These are phyloP conservation scores for Dothideomycetidae sp. DNA, from an alignment of 2,329 filamentous ascomycete species.

Conservation along the genomic window DNA sequence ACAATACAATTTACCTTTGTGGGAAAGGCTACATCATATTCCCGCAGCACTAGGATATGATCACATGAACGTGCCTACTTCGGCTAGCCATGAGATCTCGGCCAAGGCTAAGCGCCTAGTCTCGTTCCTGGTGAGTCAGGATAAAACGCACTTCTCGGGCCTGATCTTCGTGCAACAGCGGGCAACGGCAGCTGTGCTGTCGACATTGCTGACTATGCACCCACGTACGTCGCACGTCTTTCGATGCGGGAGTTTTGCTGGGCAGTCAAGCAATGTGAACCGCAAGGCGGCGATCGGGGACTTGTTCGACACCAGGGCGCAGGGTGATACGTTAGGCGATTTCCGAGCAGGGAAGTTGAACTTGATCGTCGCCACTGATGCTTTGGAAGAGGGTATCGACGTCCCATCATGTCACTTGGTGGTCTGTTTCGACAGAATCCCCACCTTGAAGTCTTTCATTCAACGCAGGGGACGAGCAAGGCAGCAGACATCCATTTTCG, in stretches of 20 bases:
- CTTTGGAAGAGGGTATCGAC: conserved; percentile 48
- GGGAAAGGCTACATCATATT: not conserved
- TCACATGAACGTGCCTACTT: not conserved
- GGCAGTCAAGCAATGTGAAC: conserved; percentile 30
- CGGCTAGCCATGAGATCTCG: not conserved
- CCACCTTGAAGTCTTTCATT: conserved; percentile 49
- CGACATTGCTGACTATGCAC: conserved; percentile 24
- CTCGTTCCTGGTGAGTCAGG: conserved; percentile 24
- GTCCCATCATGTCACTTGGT: conserved; percentile 50
- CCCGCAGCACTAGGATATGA: not conserved
- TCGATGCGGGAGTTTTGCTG: conserved; percentile 38
- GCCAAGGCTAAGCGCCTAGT: conserved; percentile 19
- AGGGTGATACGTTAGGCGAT: conserved; percentile 39
- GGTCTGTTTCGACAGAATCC: conserved; percentile 48
- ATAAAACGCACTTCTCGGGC: conserved; percentile 23
- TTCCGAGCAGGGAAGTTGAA: conserved; percentile 40
- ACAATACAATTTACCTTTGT: too few species aligned
- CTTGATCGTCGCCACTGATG: conserved; percentile 43
- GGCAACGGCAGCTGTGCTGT: conserved; percentile 29
- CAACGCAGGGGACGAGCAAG: conserved; percentile 52
- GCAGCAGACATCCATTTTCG: conserved; percentile 40
- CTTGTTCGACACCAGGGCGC: conserved; percentile 32
- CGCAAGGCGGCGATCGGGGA: conserved; percentile 36
- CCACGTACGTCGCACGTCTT: conserved; percentile 16
- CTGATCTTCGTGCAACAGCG: conserved; percentile 35